Base-by-base conservation (phyloP, 768 basidiomycete genomes). In the Baorangia bicolor region DNA sequence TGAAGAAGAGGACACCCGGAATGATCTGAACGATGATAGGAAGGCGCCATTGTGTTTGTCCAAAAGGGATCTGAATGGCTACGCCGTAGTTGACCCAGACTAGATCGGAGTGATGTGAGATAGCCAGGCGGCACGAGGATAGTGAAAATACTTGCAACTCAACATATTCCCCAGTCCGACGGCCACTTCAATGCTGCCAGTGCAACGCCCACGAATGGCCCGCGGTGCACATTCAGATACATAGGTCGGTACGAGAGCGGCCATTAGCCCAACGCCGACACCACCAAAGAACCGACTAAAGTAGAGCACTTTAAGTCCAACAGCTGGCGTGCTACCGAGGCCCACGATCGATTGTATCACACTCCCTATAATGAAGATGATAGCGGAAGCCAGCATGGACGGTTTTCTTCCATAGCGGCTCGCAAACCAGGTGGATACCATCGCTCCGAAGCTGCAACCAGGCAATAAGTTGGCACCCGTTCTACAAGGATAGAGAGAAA, bases 281-380 rank as follows among this genome's bases (percentile, higher is more conserved):
- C 81, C 83, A 6, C 75, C 70, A 0, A 84, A 58, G 71, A 81
- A 81, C 10, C 80, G 75, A 47, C 69, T 60, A 45, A 73, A 63
- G 51, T 67, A 74, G 10, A 74, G 57, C 2, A 74, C 18, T 21
- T 68, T 43, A n/a, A 74, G 60, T 16, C 66, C 72, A 3, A 63
- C 56, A 9, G 51, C 48, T 5, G 62, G 49, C 35, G 65, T 59
- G 41, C 59, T 68, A 27, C 73, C 70, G n/a, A 75, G 57, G 8
- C 72, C 72, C 20, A 69, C 63, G 49, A 69, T 63, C 18, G 67
- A 61, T 39, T 77, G 75, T 48, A 76, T 64, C 20, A 64, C 47
- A 23, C 68, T 69, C 31, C 74, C 76, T 34, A 77, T 33, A 41
- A 75, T 18, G 54, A 67, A 77, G 45, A 76, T 53, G 35, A 67